Evolutionary conservation across 441 rosid genomes (phyloP), one percentile per base, ranked within the genome.

Genomic region (Eruca vesicaria): DNA sequence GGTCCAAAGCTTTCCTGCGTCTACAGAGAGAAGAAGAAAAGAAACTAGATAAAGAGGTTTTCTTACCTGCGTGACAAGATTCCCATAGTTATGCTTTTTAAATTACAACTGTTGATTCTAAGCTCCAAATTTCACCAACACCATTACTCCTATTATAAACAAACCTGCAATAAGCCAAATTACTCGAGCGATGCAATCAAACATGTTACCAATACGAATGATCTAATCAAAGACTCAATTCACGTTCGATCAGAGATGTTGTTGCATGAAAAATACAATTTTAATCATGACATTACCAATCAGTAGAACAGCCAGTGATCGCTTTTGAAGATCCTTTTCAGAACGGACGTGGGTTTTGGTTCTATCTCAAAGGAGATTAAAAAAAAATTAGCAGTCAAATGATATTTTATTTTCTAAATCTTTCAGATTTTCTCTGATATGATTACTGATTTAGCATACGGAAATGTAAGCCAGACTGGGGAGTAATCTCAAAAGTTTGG

Each of bases 61-160:
- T 23, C 20, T 71, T 50, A 77, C 80, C 80, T 77, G 77, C 80
- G 80, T 36, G 77, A 77, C 68, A 66, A 71, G 50, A 71, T 77
- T 66, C 76, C 73, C 80, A 77, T 77, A 18, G 32, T 52, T 36
- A 35, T 21, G 48, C 15, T 45, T 23, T 78, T 78, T 41, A 6
- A 29, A 4, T 71, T 45, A 55, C 63, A 70, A 32, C 61, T 70
- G 61, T 29, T 75, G 63, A 66, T 61, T 35, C 7, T 29, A 62
- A 63, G 79, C 75, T 69, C 53, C 70, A 53, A 53, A 52, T 61
- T 50, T 53, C 26, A 75, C 32, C 74, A 53, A 36, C 73, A 61
- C 26, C 57, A 62, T 62, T 61, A 41, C 41, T 41, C 63, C 72
- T 58, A 23, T 45, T 15, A 56, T 26, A 23, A 29, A 10, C 10